A percentile compares a stretch with the other conserved stretches of the same genome.
Conservation (phyloP, 768 basidiomycete genomes). For the Glaciozyma martinii region DNA sequence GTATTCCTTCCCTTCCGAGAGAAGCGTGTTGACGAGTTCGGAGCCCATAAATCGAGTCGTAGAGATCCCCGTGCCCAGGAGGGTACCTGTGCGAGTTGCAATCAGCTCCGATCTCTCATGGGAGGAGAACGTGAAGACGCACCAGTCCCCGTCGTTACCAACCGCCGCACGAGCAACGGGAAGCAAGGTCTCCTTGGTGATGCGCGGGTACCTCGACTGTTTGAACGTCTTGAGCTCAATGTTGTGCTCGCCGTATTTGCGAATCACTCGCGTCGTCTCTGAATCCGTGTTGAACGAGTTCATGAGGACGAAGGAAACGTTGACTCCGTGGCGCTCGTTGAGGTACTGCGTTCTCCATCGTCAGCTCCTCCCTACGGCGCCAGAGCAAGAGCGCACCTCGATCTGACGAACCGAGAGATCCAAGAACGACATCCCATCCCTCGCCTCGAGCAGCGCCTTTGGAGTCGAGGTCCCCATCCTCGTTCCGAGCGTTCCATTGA, state of each 20-base stretch:
- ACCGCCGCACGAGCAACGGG: conserved; percentile 68
- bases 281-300: conserved; percentile 98
- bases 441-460: conserved; percentile 87
- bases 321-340: conserved; percentile 67
- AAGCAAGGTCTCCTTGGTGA: conserved; percentile 74
- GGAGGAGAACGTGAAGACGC: not conserved
- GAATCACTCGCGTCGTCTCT: conserved; percentile 86
- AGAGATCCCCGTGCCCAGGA: conserved; percentile 92
- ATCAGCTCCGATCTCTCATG: too few species aligned
- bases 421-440: conserved; percentile 92
- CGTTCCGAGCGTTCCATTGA: conserved; percentile 8
- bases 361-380: not conserved
- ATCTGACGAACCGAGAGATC: conserved; percentile 88
- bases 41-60: conserved; percentile 84
- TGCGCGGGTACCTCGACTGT: conserved; percentile 85
- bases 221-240: conserved; percentile 56
- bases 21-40: conserved; percentile 78
- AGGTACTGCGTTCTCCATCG: conserved; percentile 51
- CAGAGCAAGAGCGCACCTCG: conserved; percentile 46
- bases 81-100: too few species aligned
- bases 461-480: conserved; percentile 49
- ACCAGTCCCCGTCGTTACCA: conserved; percentile 79
- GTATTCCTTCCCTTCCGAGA: conserved; percentile 89
- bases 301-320: conserved; percentile 91
- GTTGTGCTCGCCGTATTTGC: conserved; percentile 89